Evolutionary conservation across 495 filamentous ascomycete species (phyloP), one percentile per base, ranked within the genome.

Genomic region (Penicillium lividum): DNA sequence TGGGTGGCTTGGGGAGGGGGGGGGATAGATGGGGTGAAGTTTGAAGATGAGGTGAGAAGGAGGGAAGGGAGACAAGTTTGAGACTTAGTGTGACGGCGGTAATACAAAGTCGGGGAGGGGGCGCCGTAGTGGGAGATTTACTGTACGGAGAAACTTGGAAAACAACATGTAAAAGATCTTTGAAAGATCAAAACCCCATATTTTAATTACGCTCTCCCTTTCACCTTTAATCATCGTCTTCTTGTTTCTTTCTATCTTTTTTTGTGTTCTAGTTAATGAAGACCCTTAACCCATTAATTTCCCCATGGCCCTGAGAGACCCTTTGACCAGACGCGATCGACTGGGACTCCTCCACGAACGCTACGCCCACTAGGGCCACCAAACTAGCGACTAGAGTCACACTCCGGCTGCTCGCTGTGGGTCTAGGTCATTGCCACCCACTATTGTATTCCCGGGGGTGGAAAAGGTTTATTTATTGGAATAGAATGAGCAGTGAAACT

Each of bases 21-120:
- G 31, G 45, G 22, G 51, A 36, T 34, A 34, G 50, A 55, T 47
- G 34, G 31, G 28, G 45, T 43, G 40, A 56, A 34, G 42, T 33
- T 42, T 38, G 51, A 46, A 57, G 57, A 48, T 51, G 46, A 47
- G 58, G 59, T 53, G 53, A 46, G 59, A 57, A 30, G 56, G 49
- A 58, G 60, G 36, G 60, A 62, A 60, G 55, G 54, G 60, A 62
- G 45, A 46, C 53, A 63, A 55, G 58, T 69, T 68, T 67, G 64
- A 59, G 59, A 64, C 62, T 63, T 53, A 56, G 64, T 65, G 67
- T 68, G 62, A 70, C 67, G 57, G 60, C 45, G 59, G 58, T 68
- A 64, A 58, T 65, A 67, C 61, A 38, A 22, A 7, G 30, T 53
- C 50, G 54, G 62, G 47, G 51, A 57, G 66, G 59, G 56, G 50